These are phyloP conservation scores for Kappamyces sp. DNA, from an alignment of 192 early-diverging fungal species.

Conservation along the genomic window DNA sequence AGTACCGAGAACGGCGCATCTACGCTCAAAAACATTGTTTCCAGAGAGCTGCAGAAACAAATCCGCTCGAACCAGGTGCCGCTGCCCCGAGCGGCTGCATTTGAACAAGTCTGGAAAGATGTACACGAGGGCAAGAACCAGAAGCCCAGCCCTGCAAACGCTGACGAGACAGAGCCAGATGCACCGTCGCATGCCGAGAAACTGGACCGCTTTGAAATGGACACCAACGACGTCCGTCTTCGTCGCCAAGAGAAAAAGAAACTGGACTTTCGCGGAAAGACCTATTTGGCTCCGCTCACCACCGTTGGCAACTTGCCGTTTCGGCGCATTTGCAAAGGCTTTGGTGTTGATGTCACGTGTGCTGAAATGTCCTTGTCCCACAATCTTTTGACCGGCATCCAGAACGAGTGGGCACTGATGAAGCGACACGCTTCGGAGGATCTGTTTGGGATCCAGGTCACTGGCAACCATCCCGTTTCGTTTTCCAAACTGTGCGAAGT, in stretches of 20 bases:
- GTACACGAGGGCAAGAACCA: constrained; percentile 16
- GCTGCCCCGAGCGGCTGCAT: constrained; percentile 16
- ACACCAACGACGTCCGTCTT: constrained; percentile 36
- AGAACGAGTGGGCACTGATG: constrained; percentile 73
- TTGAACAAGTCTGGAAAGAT: constrained; percentile 3
- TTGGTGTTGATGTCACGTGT: constrained; percentile 94
- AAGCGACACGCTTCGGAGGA: constrained; percentile 80
- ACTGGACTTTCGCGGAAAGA: constrained; percentile 76
- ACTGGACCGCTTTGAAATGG: constrained; percentile 29
- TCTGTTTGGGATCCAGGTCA: constrained; percentile 89
- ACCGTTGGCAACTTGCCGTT: constrained; percentile 98
- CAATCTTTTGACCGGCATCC: constrained; percentile 22
- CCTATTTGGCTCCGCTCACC: constrained; percentile 91
- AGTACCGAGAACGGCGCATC: constrained; percentile 18
- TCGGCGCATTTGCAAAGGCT: constrained; percentile 85
- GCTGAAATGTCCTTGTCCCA: constrained; percentile 79
- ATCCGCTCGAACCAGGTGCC: background rate
- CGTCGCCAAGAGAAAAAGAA: constrained; percentile 54
- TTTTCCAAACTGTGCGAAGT: constrained; percentile 63
- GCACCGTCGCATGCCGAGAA: constrained; percentile 16
- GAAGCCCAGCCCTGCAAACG: background rate
- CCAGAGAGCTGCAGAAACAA: constrained; percentile 22
- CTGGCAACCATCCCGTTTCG: constrained; percentile 53
- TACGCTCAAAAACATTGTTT: constrained; percentile 13
- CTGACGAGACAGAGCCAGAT: background rate